phyloP scores from a whole-genome alignment of 306 rosid species.

The Citrullus colocynthis region DNA sequence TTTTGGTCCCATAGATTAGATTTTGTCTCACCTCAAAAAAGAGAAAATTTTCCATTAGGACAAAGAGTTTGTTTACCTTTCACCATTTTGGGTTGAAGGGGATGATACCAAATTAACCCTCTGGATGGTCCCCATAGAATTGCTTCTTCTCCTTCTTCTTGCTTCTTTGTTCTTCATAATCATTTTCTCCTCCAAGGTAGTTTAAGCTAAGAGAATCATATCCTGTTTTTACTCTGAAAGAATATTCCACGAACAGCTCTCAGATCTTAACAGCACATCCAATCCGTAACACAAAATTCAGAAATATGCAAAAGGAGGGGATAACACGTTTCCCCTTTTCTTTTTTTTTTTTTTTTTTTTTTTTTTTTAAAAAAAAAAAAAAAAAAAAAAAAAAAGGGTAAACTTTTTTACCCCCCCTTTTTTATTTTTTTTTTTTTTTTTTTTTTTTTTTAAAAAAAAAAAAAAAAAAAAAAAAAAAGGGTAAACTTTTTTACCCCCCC shows the following conservation, averaged over 20 bases:
- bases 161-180: not conserved
- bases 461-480: too few species aligned
- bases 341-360: not conserved
- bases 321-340: not conserved
- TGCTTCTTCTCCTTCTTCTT: not conserved
- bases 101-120: not conserved
- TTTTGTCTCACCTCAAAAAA: not conserved
- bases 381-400: too few species aligned
- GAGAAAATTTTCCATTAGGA: not conserved
- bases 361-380: too few species aligned
- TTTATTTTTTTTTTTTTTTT: too few species aligned
- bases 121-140: not conserved
- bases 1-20: not conserved
- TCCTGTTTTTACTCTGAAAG: slow-evolving; percentile 23
- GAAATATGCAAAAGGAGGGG: not conserved
- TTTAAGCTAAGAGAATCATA: slow-evolving; percentile 18
- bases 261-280: slow-evolving; percentile 3
- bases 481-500: too few species aligned
- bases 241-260: slow-evolving; percentile 28
- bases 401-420: too few species aligned
- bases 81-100: slow-evolving; percentile 1
- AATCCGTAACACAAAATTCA: not conserved
- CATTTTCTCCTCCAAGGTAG: slow-evolving; percentile 16
- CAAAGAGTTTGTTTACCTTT: not conserved
- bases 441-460: too few species aligned